These are phyloP conservation scores for Sicyos edulis DNA, from an alignment of 306 rosid genomes.

Conservation along the genomic window DNA sequence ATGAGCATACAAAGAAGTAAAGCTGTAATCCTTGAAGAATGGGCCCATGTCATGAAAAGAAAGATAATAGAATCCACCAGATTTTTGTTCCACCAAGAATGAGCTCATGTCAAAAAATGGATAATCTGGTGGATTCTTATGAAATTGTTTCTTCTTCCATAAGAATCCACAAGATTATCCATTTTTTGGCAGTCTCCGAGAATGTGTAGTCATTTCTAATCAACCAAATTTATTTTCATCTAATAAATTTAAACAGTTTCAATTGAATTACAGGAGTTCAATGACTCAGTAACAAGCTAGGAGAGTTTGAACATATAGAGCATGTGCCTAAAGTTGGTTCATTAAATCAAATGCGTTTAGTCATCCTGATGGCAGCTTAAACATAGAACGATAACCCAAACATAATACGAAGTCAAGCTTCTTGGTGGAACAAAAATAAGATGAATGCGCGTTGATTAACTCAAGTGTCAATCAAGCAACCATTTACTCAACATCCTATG, in stretches of 20 bases:
- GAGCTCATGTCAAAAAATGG: too few relatives aligned
- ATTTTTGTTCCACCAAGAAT: too few relatives aligned
- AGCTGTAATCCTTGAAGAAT: too few relatives aligned
- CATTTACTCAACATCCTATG: constrained; percentile 1
- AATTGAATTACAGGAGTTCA: neutral
- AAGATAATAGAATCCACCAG: too few relatives aligned
- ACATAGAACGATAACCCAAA: neutral
- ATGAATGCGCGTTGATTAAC: neutral
- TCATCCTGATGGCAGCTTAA: neutral
- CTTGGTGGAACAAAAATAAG: neutral
- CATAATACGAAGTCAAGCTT: neutral
- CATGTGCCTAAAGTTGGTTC: neutral
- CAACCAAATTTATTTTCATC: neutral
- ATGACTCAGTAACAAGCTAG: neutral
- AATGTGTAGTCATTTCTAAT: too few relatives aligned
- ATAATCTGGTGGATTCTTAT: too few relatives aligned
- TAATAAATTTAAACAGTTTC: neutral
- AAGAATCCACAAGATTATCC: too few relatives aligned
- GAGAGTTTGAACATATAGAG: neutral
- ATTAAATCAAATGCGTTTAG: constrained; percentile 10
- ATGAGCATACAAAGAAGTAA: too few relatives aligned
- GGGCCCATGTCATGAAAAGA: too few relatives aligned
- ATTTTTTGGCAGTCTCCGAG: too few relatives aligned
- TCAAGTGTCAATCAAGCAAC: neutral
- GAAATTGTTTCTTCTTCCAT: too few relatives aligned